phyloP scores from a whole-genome alignment of 441 rosid genomes.

The Brassica hybrid region DNA sequence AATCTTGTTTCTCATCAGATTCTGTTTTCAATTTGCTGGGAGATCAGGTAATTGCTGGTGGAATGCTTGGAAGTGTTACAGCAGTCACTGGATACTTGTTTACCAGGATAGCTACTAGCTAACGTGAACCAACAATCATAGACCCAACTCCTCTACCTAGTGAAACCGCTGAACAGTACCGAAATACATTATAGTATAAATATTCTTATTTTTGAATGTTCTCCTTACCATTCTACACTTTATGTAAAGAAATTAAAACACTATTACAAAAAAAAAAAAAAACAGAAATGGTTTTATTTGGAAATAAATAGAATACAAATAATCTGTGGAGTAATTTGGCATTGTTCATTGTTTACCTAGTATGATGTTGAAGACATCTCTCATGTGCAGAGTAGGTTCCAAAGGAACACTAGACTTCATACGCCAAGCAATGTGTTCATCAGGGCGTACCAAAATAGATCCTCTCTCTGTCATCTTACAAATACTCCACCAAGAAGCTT shows the following conservation, averaged over 20 bases:
- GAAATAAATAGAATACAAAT: constrained; percentile 27
- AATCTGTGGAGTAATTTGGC: constrained; percentile 11
- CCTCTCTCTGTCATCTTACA: constrained; percentile 75
- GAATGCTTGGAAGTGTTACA: constrained; percentile 76
- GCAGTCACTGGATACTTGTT: constrained; percentile 69
- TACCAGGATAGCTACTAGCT: constrained; percentile 40
- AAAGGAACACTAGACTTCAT: constrained; percentile 48
- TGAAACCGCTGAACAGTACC: constrained; percentile 12
- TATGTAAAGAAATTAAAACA: constrained; percentile 37
- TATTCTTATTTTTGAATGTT: no score
- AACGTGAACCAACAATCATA: constrained; percentile 3
- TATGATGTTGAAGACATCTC: constrained; percentile 56
- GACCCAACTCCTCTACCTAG: constrained; percentile 12
- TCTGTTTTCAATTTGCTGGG: constrained; percentile 31
- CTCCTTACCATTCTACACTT: no score
- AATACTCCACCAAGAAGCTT: constrained; percentile 78
- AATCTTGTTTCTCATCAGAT: constrained; percentile 19
- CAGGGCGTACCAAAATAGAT: constrained; percentile 80
- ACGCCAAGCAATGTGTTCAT: constrained; percentile 88
- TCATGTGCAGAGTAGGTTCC: constrained; percentile 60
- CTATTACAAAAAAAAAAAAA: not conserved
- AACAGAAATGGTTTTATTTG: constrained; percentile 27
- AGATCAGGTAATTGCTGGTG: constrained; percentile 88
- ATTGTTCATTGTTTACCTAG: constrained; percentile 46
- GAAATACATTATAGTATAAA: no score